Conservation (phyloP, 2,329 filamentous ascomycete genomes). For the Cordyceps sp. region DNA sequence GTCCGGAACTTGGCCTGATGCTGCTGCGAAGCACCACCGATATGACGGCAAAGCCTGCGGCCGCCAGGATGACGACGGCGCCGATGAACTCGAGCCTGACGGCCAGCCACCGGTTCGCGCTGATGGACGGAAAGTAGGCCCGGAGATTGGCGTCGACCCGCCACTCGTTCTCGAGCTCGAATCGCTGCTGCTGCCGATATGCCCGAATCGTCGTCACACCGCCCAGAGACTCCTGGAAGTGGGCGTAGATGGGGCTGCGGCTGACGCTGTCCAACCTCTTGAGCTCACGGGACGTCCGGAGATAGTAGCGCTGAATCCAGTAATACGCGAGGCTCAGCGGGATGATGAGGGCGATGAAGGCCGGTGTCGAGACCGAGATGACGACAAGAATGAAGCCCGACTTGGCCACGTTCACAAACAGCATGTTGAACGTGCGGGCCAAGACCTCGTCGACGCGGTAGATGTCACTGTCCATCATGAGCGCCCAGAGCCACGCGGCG, state of each 20-base stretch:
- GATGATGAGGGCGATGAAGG: constrained; percentile 65
- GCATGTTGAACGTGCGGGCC: constrained; percentile 94
- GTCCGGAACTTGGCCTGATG: constrained; percentile 47
- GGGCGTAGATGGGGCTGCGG: constrained; percentile 89
- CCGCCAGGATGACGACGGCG: constrained; percentile 76
- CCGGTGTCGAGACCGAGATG: constrained; percentile 67
- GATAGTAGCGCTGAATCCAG: constrained; percentile 92
- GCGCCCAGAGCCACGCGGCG: constrained; percentile 1
- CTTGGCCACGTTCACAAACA: constrained; percentile 60
- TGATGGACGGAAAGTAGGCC: constrained; percentile 92
- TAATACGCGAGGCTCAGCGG: constrained; percentile 71
- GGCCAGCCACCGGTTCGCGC: constrained; percentile 85
- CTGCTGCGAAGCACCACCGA: constrained; percentile 60
- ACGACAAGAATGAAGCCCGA: constrained; percentile 74
- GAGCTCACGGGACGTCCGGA: constrained; percentile 86
- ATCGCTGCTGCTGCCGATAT: constrained; percentile 75
- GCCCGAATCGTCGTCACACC: constrained; percentile 92
- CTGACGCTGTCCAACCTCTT: constrained; percentile 93
- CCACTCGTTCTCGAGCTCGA: constrained; percentile 92
- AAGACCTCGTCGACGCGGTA: constrained; percentile 83
- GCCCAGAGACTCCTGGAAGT: constrained; percentile 93
- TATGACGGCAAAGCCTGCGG: constrained; percentile 68
- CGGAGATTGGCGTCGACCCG: constrained; percentile 86
- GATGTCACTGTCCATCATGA: constrained; percentile 41
- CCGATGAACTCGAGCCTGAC: constrained; percentile 92